phyloP scores from a whole-genome alignment of 306 rosid genomes.

The Fragaria ananassa region DNA sequence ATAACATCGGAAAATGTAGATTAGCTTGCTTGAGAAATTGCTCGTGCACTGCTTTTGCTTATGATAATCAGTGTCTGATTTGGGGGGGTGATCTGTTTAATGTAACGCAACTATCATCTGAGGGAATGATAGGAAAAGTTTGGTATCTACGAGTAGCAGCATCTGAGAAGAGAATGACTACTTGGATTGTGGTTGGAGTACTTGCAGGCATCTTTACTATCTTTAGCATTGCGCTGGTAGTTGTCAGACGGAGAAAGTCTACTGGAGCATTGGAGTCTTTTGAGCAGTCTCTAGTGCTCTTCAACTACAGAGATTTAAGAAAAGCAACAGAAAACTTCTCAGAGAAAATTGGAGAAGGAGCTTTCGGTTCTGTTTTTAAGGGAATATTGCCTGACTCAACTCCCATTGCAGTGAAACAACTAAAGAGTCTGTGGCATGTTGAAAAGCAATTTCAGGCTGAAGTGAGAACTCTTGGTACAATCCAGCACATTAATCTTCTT shows the following conservation, averaged over 20 bases:
- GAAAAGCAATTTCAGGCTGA: neutral
- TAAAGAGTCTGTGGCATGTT: neutral
- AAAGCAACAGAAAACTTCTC: neutral
- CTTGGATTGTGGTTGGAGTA: neutral
- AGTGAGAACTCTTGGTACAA: slow-evolving; percentile 4
- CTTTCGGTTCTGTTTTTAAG: neutral
- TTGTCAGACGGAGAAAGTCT: neutral
- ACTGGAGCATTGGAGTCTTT: neutral
- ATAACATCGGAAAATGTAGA: neutral
- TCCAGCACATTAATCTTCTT: slow-evolving; percentile 1
- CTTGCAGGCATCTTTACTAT: neutral
- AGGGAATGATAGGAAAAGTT: neutral
- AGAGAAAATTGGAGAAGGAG: slow-evolving; percentile 4
- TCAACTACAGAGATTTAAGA: neutral
- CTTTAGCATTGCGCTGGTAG: neutral
- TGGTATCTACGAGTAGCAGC: neutral
- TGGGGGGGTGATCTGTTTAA: neutral
- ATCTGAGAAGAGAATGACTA: neutral
- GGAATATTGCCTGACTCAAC: neutral
- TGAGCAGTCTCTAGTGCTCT: neutral
- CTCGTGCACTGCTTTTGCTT: neutral
- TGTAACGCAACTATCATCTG: neutral
- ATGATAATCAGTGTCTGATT: neutral
- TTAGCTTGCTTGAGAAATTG: neutral
- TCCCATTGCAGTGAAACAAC: neutral